Base-by-base conservation (phyloP, 1,139 yeast species). In the Debaryomyces singareniensis region DNA sequence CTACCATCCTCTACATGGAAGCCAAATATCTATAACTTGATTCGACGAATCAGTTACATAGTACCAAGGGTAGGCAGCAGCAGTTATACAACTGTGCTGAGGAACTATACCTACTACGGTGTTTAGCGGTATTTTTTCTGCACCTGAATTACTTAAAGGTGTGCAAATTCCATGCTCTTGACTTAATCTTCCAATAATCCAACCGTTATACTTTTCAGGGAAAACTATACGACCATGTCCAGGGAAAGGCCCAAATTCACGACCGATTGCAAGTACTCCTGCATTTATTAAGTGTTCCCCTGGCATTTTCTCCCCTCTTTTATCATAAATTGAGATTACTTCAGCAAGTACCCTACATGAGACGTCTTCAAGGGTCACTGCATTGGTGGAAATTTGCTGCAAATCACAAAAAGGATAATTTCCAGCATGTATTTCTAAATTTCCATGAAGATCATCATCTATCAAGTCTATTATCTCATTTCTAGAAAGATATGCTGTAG, bases 71-170 rank as follows among this genome's bases (percentile, higher is more conserved):
- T 66, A 78, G 12, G 75, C 61, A 4, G 79, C 78, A 27, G 84
- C 82, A 1, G 84, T 71, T 35, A 83, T 82, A 51, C 94, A 83
- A 9, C 78, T 62, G 48, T 83, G 93, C 46, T 83, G 91, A 1
- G 91, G 89, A 16, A 74, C 45, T 24, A 83, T 60, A 26, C 60
- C 57, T 5, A 82, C 61, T 31, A 68, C 67, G 2, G 77, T 66
- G 2, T 87, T 82, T 27, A 67, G 40, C 21, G 75, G 71, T 38
- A 77, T 60, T 42, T 72, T 52, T 25, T 49, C 35, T 6, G 47
- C 36, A 9, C 56, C 46, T 11, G 44, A 39, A 13, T 44, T 42
- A 5, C 39, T 43, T 9, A 45, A 36, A 1, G 75, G 70, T 9
- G 57, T 62, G 33, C 76, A 50, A 16, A 77, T 71, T 7, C 83